These are phyloP conservation scores for Aspergillus sergii DNA, from an alignment of 2,329 filamentous ascomycete genomes.

Conservation along the genomic window DNA sequence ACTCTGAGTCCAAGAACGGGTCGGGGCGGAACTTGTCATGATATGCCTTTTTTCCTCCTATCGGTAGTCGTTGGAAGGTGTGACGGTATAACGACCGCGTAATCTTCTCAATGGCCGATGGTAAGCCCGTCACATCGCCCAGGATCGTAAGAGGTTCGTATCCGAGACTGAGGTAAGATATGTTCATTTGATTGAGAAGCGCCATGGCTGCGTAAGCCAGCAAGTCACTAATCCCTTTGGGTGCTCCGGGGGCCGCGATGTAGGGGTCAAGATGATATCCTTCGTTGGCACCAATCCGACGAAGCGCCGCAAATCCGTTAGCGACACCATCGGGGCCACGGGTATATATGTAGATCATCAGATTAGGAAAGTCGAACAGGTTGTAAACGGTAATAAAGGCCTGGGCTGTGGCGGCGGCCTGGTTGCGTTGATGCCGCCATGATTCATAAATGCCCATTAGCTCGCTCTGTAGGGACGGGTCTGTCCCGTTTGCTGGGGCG, in stretches of 20 bases:
- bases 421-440: constrained; percentile 42
- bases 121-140: constrained; percentile 37
- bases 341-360: constrained; percentile 48
- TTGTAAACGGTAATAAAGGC: constrained; percentile 48
- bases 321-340: constrained; percentile 29
- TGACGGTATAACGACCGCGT: constrained; percentile 35
- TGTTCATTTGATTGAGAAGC: constrained; percentile 33
- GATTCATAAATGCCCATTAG: constrained; percentile 40
- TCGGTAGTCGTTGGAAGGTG: constrained; percentile 36
- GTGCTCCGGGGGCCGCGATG: constrained; percentile 36
- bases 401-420: constrained; percentile 29
- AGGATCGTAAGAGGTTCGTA: constrained; percentile 41
- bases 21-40: constrained; percentile 45
- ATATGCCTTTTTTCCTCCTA: constrained; percentile 44
- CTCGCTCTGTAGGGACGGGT: constrained; percentile 34
- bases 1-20: constrained; percentile 28
- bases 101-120: constrained; percentile 27
- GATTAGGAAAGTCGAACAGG: constrained; percentile 38
- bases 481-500: constrained; percentile 32
- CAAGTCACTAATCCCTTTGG: constrained; percentile 43
- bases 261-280: constrained; percentile 49
- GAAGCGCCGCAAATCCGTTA: constrained; percentile 44
- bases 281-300: constrained; percentile 37
- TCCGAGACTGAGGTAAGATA: constrained; percentile 43
- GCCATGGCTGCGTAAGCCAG: constrained; percentile 43